phyloP scores from a whole-genome alignment of 1,139 yeast species.

The Scheffersomyces parashehatae region DNA sequence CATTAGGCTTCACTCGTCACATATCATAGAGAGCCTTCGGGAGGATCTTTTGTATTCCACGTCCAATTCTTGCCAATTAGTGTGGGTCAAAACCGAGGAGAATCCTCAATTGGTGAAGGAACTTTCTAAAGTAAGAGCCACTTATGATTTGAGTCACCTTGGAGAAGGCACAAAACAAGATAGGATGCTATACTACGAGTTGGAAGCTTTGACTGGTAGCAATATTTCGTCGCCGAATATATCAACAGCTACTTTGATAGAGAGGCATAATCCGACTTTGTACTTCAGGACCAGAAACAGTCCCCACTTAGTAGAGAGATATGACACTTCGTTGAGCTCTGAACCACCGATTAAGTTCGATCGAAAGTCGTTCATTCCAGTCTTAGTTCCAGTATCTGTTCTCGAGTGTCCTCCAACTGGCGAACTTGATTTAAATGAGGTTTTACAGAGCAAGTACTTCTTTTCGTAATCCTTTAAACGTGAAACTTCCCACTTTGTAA shows the following conservation, averaged over 20 bases:
- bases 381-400: constrained; percentile 25
- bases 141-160: constrained; percentile 4
- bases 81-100: constrained; percentile 27
- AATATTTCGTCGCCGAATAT: neutral
- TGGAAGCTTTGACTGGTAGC: constrained; percentile 8
- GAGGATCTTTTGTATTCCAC: constrained; percentile 27
- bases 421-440: constrained; percentile 31
- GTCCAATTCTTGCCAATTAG: constrained; percentile 32
- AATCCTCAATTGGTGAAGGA: constrained; percentile 18
- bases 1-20: constrained; percentile 32
- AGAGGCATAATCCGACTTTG: constrained; percentile 5
- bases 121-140: constrained; percentile 13
- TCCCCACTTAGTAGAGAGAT: neutral
- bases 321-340: neutral
- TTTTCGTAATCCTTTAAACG: constrained; percentile 27
- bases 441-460: constrained; percentile 36
- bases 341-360: constrained; percentile 1
- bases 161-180: neutral
- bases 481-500: constrained; percentile 16
- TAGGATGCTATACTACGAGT: constrained; percentile 15
- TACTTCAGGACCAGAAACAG: neutral
- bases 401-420: constrained; percentile 34
- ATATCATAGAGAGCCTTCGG: constrained; percentile 26
- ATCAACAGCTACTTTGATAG: neutral
- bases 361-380: constrained; percentile 14